phyloP scores from a whole-genome alignment of 495 filamentous ascomycete genomes.

The Lophiostoma macrostomum region DNA sequence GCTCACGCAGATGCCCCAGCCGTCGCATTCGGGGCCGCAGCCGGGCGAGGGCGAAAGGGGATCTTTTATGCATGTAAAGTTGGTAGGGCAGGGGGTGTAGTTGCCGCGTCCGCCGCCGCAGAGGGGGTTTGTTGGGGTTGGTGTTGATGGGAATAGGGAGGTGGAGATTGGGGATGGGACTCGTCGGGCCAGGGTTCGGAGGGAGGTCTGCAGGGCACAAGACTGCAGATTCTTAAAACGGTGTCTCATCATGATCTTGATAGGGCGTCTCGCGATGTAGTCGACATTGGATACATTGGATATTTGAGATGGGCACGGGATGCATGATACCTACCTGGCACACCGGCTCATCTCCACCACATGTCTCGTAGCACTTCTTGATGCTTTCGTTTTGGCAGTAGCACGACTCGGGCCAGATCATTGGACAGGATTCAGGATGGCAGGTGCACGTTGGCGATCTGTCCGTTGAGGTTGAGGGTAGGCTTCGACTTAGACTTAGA shows the following conservation, averaged over 20 bases:
- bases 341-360: slow-evolving; percentile 17
- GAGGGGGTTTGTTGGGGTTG: slow-evolving; percentile 5
- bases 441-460: slow-evolving; percentile 13
- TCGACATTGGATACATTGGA: too few relatives aligned
- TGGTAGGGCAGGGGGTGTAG: slow-evolving; percentile 7
- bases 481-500: background rate
- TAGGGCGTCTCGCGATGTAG: too few relatives aligned
- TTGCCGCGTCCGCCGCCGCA: slow-evolving; percentile 24
- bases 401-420: slow-evolving; percentile 21
- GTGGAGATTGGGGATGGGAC: background rate
- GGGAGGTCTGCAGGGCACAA: background rate
- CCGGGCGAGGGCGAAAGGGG: slow-evolving; percentile 11
- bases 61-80: slow-evolving; percentile 21
- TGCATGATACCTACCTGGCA: slow-evolving; percentile 5
- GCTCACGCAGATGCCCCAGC: slow-evolving; percentile 21
- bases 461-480: background rate
- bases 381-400: slow-evolving; percentile 12
- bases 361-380: slow-evolving; percentile 18
- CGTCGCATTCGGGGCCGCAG: slow-evolving; percentile 29
- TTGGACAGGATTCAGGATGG: slow-evolving; percentile 6
- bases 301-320: background rate
- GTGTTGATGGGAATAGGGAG: background rate
- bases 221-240: too few relatives aligned
- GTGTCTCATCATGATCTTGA: too few relatives aligned
- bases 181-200: slow-evolving; percentile 3